phyloP scores from a whole-genome alignment of 1,284 basidiomycete species.

The Sporisorium iseilematis-ciliati region DNA sequence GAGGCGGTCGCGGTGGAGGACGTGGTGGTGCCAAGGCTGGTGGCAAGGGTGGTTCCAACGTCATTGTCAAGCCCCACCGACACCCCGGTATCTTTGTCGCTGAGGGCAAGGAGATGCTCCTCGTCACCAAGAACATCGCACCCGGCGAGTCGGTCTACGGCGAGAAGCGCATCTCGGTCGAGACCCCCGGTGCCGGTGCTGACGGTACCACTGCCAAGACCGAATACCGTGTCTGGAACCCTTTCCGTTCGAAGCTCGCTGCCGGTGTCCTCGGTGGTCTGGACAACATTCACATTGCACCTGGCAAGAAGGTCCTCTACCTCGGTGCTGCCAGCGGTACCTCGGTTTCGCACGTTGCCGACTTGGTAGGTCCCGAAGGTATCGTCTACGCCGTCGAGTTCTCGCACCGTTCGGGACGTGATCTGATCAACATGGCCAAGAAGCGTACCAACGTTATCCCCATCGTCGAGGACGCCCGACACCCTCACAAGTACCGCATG shows the following conservation, averaged over 20 bases:
- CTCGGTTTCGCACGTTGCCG: conserved; percentile 97
- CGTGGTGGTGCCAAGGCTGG: conserved; percentile 63
- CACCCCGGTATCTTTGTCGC: conserved; percentile 82
- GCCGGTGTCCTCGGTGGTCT: conserved; percentile 96
- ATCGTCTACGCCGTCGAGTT: conserved; percentile 99
- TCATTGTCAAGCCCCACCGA: conserved; percentile 92
- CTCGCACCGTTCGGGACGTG: conserved; percentile 93
- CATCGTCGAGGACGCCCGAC: conserved; percentile 97
- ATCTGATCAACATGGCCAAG: conserved; percentile 99
- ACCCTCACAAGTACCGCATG: conserved; percentile 73
- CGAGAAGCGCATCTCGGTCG: conserved; percentile 79
- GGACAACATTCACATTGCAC: conserved; percentile 91
- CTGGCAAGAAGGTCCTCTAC: conserved; percentile 96
- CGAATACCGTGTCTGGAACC: conserved; percentile 99
- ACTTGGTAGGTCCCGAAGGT: conserved; percentile 96
- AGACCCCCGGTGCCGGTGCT: conserved; percentile 74
- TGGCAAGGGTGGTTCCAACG: conserved; percentile 77
- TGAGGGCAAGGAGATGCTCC: conserved; percentile 85
- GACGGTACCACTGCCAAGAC: conserved; percentile 81
- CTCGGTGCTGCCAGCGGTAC: conserved; percentile 96
- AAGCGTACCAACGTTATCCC: conserved; percentile 99
- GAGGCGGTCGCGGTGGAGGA: conserved; percentile 57
- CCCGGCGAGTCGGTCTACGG: conserved; percentile 98
- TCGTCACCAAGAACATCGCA: conserved; percentile 97
- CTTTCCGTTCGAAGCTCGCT: conserved; percentile 96